Evolutionary conservation across 1,139 yeast genomes (phyloP).

Genomic region (Scheffersomyces segobiensis): DNA sequence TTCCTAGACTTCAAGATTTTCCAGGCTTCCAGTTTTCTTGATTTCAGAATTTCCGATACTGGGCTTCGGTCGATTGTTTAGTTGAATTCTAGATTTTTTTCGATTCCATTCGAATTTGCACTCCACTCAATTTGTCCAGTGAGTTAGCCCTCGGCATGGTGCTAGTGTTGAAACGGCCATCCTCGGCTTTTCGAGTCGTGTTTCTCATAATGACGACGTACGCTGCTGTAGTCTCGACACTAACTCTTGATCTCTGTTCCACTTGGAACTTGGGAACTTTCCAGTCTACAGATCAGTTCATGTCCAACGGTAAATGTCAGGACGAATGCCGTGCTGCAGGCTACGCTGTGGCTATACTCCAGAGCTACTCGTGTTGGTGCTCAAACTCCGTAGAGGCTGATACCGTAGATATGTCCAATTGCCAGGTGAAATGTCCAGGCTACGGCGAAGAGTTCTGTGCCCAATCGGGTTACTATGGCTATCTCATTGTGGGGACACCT

Average conservation of each 20-base stretch:
- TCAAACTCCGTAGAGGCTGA: conserved; percentile 51
- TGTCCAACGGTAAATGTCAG: conserved; percentile 60
- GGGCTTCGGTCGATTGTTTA: no score
- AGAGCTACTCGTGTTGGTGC: conserved; percentile 59
- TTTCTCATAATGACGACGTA: no score
- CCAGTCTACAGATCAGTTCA: conserved; percentile 20
- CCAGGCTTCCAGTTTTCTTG: no score
- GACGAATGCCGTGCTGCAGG: conserved; percentile 44
- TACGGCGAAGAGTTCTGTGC: conserved; percentile 37
- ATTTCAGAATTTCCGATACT: no score
- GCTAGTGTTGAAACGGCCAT: no score
- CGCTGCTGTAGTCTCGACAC: conserved; percentile 2
- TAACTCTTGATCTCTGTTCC: conserved; percentile 41
- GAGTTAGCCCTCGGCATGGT: no score
- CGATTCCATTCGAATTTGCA: no score
- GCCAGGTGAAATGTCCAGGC: conserved; percentile 56
- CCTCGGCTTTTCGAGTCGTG: no score
- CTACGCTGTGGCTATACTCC: conserved; percentile 58
- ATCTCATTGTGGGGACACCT: conserved; percentile 27
- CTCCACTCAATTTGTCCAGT: no score
- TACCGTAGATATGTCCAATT: conserved; percentile 32
- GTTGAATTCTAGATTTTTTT: no score
- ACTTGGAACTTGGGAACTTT: conserved; percentile 38
- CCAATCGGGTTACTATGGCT: conserved; percentile 33
- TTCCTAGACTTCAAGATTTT: no score